phyloP scores from a whole-genome alignment of 805 yeast species.

The Metschnikowia kofuensis region DNA sequence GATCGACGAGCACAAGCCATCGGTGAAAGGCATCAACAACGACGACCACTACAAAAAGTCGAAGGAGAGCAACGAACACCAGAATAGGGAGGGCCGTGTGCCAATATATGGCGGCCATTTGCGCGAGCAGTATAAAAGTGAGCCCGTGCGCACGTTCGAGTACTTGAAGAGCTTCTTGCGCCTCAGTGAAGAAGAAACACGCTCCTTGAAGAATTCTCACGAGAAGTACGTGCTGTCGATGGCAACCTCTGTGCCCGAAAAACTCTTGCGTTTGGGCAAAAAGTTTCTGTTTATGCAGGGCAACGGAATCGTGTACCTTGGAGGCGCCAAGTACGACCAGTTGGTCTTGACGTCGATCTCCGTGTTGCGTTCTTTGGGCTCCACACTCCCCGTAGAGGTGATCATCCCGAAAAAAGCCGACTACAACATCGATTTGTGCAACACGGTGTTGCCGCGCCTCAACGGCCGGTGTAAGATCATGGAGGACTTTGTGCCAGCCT shows the following conservation, averaged over 20 bases:
- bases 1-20: constrained; percentile 24
- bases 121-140: constrained; percentile 29
- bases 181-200: constrained; percentile 19
- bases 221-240: constrained; percentile 19
- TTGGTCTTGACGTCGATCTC: constrained; percentile 34
- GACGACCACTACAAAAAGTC: constrained; percentile 26
- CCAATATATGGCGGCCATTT: constrained; percentile 35
- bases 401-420: constrained; percentile 32
- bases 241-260: constrained; percentile 23
- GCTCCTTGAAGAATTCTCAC: constrained; percentile 22
- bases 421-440: constrained; percentile 34
- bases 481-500: constrained; percentile 37
- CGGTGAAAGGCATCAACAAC: constrained; percentile 21
- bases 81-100: constrained; percentile 24
- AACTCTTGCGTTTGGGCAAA: constrained; percentile 19
- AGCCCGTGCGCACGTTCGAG: constrained; percentile 28
- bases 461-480: constrained; percentile 44
- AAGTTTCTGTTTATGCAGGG: constrained; percentile 29
- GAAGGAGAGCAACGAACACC: constrained; percentile 16
- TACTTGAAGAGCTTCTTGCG: constrained; percentile 23
- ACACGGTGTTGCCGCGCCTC: constrained; percentile 28
- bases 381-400: constrained; percentile 36
- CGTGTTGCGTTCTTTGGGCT: constrained; percentile 31
- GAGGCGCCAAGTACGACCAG: constrained; percentile 36
- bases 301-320: constrained; percentile 39